Evolutionary conservation across 345 rosid genomes (phyloP).

Genomic region (Barbarea vulgaris): DNA sequence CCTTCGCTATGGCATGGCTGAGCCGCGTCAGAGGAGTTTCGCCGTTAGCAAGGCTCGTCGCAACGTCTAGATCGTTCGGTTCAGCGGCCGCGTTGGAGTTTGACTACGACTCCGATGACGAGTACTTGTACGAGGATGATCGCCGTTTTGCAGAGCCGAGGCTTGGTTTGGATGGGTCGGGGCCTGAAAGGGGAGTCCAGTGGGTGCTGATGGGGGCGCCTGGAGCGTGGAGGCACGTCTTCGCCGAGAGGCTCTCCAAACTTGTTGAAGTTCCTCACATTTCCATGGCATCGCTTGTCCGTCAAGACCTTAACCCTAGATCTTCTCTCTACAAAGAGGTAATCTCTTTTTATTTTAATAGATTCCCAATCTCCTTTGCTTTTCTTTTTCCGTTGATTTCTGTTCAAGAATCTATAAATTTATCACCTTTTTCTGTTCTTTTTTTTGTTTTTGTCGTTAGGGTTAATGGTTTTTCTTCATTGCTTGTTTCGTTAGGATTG

Average conservation of each 20-base stretch:
- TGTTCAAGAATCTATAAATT: background rate
- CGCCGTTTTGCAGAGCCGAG: constrained; percentile 25
- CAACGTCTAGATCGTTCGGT: constrained; percentile 49
- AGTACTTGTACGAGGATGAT: constrained; percentile 48
- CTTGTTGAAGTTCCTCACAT: constrained; percentile 89
- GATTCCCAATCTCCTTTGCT: background rate
- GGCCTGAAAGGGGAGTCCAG: constrained; percentile 76
- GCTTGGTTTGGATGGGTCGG: constrained; percentile 47
- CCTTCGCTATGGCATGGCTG: constrained; percentile 66
- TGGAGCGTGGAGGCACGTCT: constrained; percentile 68
- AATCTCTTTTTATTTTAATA: background rate
- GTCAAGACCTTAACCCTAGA: constrained; percentile 77
- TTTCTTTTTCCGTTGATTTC: background rate
- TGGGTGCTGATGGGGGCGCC: constrained; percentile 94
- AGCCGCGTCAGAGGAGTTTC: constrained; percentile 48
- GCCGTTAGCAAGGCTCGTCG: constrained; percentile 24
- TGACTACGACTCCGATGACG: constrained; percentile 56
- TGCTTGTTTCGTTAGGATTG: background rate
- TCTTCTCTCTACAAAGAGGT: constrained; percentile 83
- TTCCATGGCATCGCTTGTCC: constrained; percentile 85
- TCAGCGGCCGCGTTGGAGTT: constrained; percentile 66
- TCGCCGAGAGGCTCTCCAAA: constrained; percentile 77
- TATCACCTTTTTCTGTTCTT: too few relatives aligned
- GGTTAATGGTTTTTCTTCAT: too few relatives aligned
- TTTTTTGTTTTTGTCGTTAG: too few relatives aligned